A percentile compares a stretch with the other conserved stretches of the same genome.
Conservation (phyloP, 148 eudicot species). For the Chenopodium quinoa region DNA sequence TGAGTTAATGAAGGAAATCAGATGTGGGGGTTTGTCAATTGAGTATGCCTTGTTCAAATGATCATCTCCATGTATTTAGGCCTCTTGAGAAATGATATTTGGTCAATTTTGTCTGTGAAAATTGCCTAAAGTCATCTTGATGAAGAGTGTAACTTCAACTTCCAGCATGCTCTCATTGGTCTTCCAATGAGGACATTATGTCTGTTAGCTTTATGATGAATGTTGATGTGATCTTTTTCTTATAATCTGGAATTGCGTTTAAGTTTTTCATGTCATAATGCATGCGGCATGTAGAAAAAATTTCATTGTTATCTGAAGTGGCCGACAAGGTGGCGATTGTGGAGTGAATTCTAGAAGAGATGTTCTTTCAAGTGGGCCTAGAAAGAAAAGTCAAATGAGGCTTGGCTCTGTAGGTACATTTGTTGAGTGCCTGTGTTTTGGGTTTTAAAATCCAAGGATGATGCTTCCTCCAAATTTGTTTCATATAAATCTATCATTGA, state of each 20-base stretch:
- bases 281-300: too few relatives aligned
- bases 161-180: background rate
- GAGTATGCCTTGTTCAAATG: background rate
- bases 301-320: too few relatives aligned
- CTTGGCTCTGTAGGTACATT: too few relatives aligned
- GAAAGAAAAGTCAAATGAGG: too few relatives aligned
- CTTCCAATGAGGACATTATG: background rate
- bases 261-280: background rate
- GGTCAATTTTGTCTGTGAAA: background rate
- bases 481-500: background rate
- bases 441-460: background rate
- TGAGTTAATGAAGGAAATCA: background rate
- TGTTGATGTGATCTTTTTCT: background rate
- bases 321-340: too few relatives aligned
- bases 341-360: too few relatives aligned
- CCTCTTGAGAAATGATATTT: background rate
- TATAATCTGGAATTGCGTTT: background rate
- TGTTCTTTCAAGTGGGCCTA: too few relatives aligned
- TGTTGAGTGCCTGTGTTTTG: background rate
- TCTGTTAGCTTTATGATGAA: background rate
- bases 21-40: background rate
- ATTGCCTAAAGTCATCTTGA: background rate
- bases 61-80: background rate
- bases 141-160: background rate
- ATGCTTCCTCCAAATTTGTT: slow-evolving; percentile 1